Evolutionary conservation across 2,329 filamentous ascomycete genomes (phyloP).

Genomic region (Hymenoscyphus albidus): DNA sequence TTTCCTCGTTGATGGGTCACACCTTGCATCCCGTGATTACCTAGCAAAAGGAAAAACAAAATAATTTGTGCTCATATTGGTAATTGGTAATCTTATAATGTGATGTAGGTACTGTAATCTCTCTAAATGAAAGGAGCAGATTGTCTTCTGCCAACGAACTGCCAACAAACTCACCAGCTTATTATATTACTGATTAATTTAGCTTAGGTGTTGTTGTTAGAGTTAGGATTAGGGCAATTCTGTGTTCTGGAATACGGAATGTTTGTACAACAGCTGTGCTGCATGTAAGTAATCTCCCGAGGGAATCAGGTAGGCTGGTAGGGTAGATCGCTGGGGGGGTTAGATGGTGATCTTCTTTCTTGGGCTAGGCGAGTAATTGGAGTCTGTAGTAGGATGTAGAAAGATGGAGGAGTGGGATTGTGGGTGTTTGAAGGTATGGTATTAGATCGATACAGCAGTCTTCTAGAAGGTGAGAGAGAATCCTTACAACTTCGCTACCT

Average conservation of each 20-base stretch:
- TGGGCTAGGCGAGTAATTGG: no score
- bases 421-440: no score
- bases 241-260: neutral
- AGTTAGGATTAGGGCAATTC: neutral
- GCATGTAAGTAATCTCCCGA: neutral
- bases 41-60: neutral
- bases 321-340: no score
- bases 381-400: neutral
- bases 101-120: no score
- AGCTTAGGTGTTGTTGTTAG: no score
- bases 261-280: neutral
- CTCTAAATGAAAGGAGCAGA: no score
- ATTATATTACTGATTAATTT: no score
- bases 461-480: neutral
- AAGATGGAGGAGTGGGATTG: neutral
- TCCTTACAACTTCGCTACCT: no score
- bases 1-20: neutral
- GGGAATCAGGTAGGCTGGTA: no score
- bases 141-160: no score
- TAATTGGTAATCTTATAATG: neutral
- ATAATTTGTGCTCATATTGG: neutral
- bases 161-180: no score
- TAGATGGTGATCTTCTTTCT: no score
- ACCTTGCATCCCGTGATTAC: neutral
- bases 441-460: neutral